phyloP scores from a whole-genome alignment of 2,329 filamentous ascomycete species.

The Penicillium verrucosum region DNA sequence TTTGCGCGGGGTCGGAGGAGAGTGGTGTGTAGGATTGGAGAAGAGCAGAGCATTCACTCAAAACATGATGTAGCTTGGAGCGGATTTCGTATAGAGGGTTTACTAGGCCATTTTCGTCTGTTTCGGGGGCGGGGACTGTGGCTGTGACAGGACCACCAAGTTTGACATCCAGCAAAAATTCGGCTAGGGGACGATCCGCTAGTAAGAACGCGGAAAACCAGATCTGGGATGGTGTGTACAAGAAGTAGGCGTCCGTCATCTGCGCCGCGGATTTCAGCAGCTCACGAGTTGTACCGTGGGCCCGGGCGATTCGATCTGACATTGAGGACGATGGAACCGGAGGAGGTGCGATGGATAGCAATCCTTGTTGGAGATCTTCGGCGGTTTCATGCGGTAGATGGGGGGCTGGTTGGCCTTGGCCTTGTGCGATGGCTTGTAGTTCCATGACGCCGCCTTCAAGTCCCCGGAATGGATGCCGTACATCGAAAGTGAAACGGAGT shows the following conservation, averaged over 20 bases:
- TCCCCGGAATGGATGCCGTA: conserved; percentile 83
- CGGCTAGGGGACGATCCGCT: conserved; percentile 57
- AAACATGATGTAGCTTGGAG: conserved; percentile 36
- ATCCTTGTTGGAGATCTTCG: conserved; percentile 28
- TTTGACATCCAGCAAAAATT: conserved; percentile 47
- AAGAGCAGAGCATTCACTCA: conserved; percentile 39
- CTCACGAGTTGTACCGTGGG: conserved; percentile 70
- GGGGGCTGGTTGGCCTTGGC: conserved; percentile 48
- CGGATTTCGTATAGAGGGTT: conserved; percentile 34
- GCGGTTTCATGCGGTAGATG: conserved; percentile 30
- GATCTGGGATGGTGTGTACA: conserved; percentile 91
- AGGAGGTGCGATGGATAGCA: conserved; percentile 33
- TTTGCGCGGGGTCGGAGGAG: conserved; percentile 38
- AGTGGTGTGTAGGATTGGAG: conserved; percentile 41
- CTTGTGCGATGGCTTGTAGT: conserved; percentile 64
- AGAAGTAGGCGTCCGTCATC: conserved; percentile 93
- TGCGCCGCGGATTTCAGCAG: conserved; percentile 76
- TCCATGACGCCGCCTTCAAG: conserved; percentile 86
- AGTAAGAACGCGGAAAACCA: conserved; percentile 78
- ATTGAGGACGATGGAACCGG: conserved; percentile 30
- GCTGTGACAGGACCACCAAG: conserved; percentile 29
- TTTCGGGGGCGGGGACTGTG: conserved; percentile 6
- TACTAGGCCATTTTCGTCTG: conserved; percentile 5
- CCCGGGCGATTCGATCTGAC: conserved; percentile 53
- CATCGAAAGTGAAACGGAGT: conserved; percentile 88